Conservation (phyloP, 2,329 filamentous ascomycete genomes). For the Sporothrix protearum region DNA sequence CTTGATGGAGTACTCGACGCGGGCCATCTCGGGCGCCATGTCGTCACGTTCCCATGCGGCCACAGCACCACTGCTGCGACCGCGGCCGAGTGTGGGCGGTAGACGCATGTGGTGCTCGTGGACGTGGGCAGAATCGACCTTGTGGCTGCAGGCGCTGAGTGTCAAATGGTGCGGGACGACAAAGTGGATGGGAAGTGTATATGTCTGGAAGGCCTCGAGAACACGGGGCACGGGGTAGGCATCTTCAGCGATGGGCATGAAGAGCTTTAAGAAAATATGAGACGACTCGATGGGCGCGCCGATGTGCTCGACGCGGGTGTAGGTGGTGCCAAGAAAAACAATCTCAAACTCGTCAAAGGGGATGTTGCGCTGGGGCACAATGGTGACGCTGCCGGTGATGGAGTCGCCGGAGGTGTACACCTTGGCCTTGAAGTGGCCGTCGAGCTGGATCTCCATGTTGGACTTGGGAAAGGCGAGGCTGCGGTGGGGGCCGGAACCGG, state of each 20-base stretch:
- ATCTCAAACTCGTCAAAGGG: slow-evolving; percentile 53
- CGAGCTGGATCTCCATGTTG: slow-evolving; percentile 48
- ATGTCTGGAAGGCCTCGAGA: slow-evolving; percentile 47
- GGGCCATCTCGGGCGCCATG: slow-evolving; percentile 52
- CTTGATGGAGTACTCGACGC: slow-evolving; percentile 52
- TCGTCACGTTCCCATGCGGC: slow-evolving; percentile 53
- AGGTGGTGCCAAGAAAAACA: slow-evolving; percentile 49
- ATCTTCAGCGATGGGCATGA: slow-evolving; percentile 51
- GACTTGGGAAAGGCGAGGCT: slow-evolving; percentile 28
- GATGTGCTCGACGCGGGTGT: slow-evolving; percentile 51
- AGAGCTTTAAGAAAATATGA: slow-evolving; percentile 54
- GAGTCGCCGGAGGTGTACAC: slow-evolving; percentile 55
- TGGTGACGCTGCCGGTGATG: slow-evolving; percentile 48
- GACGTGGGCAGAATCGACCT: slow-evolving; percentile 43
- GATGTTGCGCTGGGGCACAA: slow-evolving; percentile 45
- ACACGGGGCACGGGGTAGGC: slow-evolving; percentile 47
- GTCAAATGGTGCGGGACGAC: slow-evolving; percentile 57
- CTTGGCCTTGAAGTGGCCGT: slow-evolving; percentile 53
- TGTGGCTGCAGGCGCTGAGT: slow-evolving; percentile 54
- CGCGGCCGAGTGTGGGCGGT: slow-evolving; percentile 45
- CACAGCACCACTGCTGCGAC: not conserved
- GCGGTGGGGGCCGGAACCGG: slow-evolving; percentile 23
- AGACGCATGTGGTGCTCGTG: slow-evolving; percentile 53
- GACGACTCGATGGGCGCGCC: slow-evolving; percentile 47
- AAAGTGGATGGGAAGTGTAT: slow-evolving; percentile 57